Evolutionary conservation across 306 rosid species (phyloP), one percentile per base, ranked within the genome.

Genomic region (Cicer judaicum): DNA sequence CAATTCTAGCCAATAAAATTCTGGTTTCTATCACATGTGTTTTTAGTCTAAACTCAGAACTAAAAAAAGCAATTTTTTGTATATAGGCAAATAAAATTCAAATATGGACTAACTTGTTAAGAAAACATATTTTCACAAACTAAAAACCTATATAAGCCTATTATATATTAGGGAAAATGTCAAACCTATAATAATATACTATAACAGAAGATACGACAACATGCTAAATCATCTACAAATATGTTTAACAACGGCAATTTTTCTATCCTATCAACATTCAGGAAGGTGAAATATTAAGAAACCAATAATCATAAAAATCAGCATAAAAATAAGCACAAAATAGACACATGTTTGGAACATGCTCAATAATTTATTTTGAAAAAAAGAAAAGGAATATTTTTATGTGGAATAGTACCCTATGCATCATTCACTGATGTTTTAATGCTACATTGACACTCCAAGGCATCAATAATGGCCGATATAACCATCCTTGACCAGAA

Each of bases 401-500:
- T 55, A 57, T 29, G 74, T 40, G 16, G 44, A 63, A 59, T 57
- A 19, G 48, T 5, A 64, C 59, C 10, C 48, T 53, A 55, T 43
- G 64, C 56, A 53, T 7, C 38, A 62, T 36, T 64, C 24, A 21
- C 21, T 44, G 40, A 44, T 16, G 67, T 47, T 39, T 44, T 54
- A 68, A 15, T 68, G 56, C 47, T 49, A 60, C 21, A 50, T 52
- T 60, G 56, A 40, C 56, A 67, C 49, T 67, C 46, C 16, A 72
- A 6, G 21, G 41, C 44, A 62, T 63, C 62, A 71, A 59, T 57
- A 29, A 69, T 65, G 36, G 43, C 21, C n/a, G 21, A 40, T 3
- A 50, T 14, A 81, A 56, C 34, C 46, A 24, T 36, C 38, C 38
- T 42, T 46, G 75, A 63, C 56, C 70, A 68, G 43, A 82, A 66